Evolutionary conservation across 768 basidiomycete species (phyloP).

Genomic region (Boletus sp.): DNA sequence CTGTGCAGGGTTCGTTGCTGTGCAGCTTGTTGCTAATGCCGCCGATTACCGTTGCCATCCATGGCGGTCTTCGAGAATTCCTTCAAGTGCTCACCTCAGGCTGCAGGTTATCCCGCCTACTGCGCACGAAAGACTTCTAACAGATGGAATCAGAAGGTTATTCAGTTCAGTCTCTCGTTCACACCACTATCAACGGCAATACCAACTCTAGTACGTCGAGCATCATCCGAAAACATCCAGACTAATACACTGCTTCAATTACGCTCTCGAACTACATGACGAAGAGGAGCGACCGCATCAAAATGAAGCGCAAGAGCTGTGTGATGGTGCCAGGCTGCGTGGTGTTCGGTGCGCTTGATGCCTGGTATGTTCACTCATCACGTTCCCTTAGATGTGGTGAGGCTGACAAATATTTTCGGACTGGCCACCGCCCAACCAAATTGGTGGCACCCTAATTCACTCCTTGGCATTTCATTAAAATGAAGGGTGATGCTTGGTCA

Average conservation of each 20-base stretch:
- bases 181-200: constrained; percentile 1
- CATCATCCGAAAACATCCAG: constrained; percentile 2
- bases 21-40: constrained; percentile 9
- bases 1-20: constrained; percentile 17
- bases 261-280: not conserved
- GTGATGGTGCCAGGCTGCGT: constrained; percentile 10
- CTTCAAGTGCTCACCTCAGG: constrained; percentile 1
- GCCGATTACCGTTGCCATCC: constrained; percentile 9
- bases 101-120: constrained; percentile 3
- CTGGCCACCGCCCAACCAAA: constrained; percentile 15
- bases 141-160: constrained; percentile 15
- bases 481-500: constrained; percentile 16
- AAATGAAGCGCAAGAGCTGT: constrained; percentile 11
- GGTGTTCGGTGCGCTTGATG: constrained; percentile 16
- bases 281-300: constrained; percentile 7
- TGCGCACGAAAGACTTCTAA: constrained; percentile 5
- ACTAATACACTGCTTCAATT: constrained; percentile 10
- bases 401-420: constrained; percentile 23
- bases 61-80: constrained; percentile 10
- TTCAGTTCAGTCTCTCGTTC: not conserved
- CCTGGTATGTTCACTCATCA: constrained; percentile 13
- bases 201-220: not conserved
- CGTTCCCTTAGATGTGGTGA: not conserved
- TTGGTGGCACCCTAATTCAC: constrained; percentile 20
- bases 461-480: constrained; percentile 17